Base-by-base conservation (phyloP, 1,284 basidiomycete species). In the Puccinia hordei region DNA sequence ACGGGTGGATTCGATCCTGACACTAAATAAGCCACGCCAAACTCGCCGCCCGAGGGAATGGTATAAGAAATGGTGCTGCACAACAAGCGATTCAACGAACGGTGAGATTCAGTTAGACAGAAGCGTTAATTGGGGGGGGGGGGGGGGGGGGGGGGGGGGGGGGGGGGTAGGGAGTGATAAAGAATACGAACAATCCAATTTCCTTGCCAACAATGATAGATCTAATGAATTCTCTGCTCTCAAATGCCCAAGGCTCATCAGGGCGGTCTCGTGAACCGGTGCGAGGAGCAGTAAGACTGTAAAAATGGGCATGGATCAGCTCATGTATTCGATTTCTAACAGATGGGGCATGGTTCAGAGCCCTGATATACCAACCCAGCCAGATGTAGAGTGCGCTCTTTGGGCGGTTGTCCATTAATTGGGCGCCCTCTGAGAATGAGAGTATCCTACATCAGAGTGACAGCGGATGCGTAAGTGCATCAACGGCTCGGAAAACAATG, bases 181-280 rank as follows among this genome's bases (percentile, higher is more conserved):
- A 22, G 12, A 13, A 6, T 0, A 65, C 17, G 41, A 46, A 73
- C 78, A 80, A 80, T 69, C 68, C 79, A 15, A 81, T 66, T 44
- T 81, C 71, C 49, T 81, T 81, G 22, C 79, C 79, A 17, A 81
- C 79, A 35, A 81, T 22, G 38, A 74, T 41, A 24, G 51, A 51
- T 46, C 79, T 65, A 17, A 63, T 59, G 30, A 81, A 81, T 81
- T 81, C 79, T 68, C 79, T 33, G 55, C 59, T 61, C 38, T 81
- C 79, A 65, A 73, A 81, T 65, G 71, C 71, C 71, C 72, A 81
- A 19, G 79, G 72, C 79, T 81, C 79, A 57, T 81, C 79, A 19
- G 59, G 44, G 22, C 78, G 78, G 63, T 80, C 78, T 4, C 78
- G 68, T 46, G 68, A 72, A 35, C 78, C 78, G 19, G 49, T 73